These are phyloP conservation scores for Pseudocercospora crystallina DNA, from an alignment of 2,329 filamentous ascomycete species.

Conservation along the genomic window DNA sequence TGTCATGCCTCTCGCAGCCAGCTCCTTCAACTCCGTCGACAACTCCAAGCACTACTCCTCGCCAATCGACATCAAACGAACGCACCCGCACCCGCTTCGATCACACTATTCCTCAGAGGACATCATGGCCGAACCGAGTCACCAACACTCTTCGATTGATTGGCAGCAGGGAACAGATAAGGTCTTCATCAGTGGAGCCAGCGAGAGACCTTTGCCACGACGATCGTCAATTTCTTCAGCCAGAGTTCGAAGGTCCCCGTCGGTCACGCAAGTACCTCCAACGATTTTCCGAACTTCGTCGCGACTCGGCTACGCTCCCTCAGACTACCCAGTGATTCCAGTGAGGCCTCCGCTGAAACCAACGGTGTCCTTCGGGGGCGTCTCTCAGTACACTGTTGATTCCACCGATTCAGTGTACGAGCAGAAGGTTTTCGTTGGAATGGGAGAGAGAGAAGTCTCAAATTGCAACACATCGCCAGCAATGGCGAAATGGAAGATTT, in stretches of 20 bases:
- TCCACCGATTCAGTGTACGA: constrained; percentile 10
- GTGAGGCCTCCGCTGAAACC: constrained; percentile 19
- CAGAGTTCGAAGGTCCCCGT: constrained; percentile 4
- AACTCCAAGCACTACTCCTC: neutral
- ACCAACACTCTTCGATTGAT: neutral
- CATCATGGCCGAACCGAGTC: constrained; percentile 18
- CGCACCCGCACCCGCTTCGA: constrained; percentile 20
- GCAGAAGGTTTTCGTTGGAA: constrained; percentile 2
- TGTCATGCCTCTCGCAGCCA: constrained; percentile 30
- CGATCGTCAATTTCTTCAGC: constrained; percentile 14
- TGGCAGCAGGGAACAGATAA: neutral
- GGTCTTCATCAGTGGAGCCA: constrained; percentile 16
- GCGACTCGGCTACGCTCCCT: constrained; percentile 26
- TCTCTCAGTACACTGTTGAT: constrained; percentile 19
- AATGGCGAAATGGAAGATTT: neutral
- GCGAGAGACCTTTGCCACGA: neutral
- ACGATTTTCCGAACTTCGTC: constrained; percentile 13
- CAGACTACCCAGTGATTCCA: constrained; percentile 18
- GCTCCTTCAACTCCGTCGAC: constrained; percentile 10
- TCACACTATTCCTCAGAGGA: constrained; percentile 19
- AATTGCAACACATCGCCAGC: neutral
- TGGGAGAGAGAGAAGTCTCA: neutral
- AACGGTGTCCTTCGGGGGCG: constrained; percentile 19
- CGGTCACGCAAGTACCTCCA: neutral
- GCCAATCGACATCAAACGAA: constrained; percentile 1